Percentiles rank a stretch among this genome's conserved stretches.
Conservation (phyloP, 2,329 filamentous ascomycete species). For the Colletotrichum sp. region DNA sequence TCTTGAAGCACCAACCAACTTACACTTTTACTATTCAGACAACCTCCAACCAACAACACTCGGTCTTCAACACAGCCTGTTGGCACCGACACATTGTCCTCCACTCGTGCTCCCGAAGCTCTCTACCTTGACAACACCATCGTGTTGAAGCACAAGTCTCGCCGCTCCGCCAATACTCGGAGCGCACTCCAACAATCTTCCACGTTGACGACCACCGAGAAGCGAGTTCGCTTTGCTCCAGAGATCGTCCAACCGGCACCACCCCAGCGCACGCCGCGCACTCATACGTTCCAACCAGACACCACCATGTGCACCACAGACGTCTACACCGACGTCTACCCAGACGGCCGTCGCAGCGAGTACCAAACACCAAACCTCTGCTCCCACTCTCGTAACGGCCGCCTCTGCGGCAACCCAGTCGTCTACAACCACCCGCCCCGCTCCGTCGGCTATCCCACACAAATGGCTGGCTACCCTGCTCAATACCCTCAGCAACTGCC, state of each 20-base stretch:
- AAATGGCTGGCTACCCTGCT: constrained; percentile 23
- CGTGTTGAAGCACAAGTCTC: constrained; percentile 6
- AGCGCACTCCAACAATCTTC: background rate
- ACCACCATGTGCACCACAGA: constrained; percentile 58
- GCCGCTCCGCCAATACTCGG: background rate
- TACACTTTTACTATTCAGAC: constrained; percentile 1
- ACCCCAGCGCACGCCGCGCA: constrained; percentile 13
- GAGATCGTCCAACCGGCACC: constrained; percentile 7
- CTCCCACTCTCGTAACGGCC: constrained; percentile 40
- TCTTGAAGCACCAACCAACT: background rate
- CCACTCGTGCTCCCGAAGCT: constrained; percentile 3
- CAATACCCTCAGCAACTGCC: constrained; percentile 37
- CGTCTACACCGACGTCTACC: constrained; percentile 50
- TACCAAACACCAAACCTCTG: constrained; percentile 42
- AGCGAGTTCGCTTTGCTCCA: constrained; percentile 6
- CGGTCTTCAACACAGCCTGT: background rate
- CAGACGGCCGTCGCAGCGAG: constrained; percentile 44
- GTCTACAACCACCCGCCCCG: constrained; percentile 46
- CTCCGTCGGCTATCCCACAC: constrained; percentile 33
- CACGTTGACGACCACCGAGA: background rate
- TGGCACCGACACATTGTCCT: constrained; percentile 3
- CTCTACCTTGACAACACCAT: constrained; percentile 13
- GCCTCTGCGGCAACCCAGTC: constrained; percentile 46
- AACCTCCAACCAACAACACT: background rate
- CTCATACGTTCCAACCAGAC: constrained; percentile 25